Conservation (phyloP, 805 yeast species). For the Diddensiella transvaalensis region DNA sequence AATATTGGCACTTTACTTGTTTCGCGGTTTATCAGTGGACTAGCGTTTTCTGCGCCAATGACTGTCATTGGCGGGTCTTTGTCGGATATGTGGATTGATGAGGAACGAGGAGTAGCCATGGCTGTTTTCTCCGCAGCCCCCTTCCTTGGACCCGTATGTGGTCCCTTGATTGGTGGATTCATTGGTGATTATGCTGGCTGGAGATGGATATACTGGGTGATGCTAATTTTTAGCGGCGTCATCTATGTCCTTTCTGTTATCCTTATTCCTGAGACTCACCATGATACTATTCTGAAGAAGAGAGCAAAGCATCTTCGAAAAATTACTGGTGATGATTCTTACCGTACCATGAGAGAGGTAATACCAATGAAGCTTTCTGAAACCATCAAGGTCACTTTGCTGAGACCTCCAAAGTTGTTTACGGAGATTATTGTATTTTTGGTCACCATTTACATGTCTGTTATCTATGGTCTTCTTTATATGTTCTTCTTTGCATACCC, state of each 20-base stretch:
- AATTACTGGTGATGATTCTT: conserved; percentile 48
- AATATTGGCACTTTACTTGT: conserved; percentile 62
- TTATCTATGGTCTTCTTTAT: conserved; percentile 48
- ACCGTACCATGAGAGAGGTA: conserved; percentile 63
- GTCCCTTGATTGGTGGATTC: conserved; percentile 63
- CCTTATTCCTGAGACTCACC: conserved; percentile 62
- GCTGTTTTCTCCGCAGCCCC: conserved; percentile 59
- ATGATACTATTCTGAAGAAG: conserved; percentile 46
- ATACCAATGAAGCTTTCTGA: conserved; percentile 65
- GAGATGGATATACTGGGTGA: conserved; percentile 69
- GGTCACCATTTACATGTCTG: conserved; percentile 48
- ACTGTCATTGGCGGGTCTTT: conserved; percentile 76
- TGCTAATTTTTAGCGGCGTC: conserved; percentile 60
- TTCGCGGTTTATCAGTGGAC: conserved; percentile 64
- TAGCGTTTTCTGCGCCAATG: conserved; percentile 71
- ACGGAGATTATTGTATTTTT: conserved; percentile 44
- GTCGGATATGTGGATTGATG: conserved; percentile 63
- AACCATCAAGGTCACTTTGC: conserved; percentile 60
- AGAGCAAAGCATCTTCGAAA: conserved; percentile 51
- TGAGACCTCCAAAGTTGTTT: conserved; percentile 65
- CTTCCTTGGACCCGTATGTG: conserved; percentile 52
- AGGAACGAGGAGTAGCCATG: conserved; percentile 65
- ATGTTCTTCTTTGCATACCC: conserved; percentile 66
- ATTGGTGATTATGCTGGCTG: conserved; percentile 55
- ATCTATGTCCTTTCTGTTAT: conserved; percentile 45